Conservation (phyloP, 2,329 filamentous ascomycete species). For the Zymoseptoria pseudotritici region DNA sequence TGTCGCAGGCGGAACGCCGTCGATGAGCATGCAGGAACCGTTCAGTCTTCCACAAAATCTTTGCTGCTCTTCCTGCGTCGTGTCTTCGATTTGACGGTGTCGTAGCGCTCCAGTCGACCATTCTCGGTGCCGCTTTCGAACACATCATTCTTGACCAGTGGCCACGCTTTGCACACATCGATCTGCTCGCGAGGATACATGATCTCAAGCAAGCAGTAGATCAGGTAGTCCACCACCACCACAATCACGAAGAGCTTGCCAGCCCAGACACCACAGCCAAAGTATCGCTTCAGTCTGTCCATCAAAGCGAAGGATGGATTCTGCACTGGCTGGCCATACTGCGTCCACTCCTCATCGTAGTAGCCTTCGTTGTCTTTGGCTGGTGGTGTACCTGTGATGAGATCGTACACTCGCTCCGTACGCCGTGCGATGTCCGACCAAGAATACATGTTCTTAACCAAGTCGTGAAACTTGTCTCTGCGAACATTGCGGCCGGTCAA, state of each 20-base stretch:
- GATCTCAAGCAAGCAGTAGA: conserved; percentile 83
- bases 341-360: conserved; percentile 63
- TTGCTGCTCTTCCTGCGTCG: conserved; percentile 2
- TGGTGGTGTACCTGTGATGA: conserved; percentile 77
- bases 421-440: conserved; percentile 93
- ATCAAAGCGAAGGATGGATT: conserved; percentile 81
- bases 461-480: conserved; percentile 90
- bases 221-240: conserved; percentile 85
- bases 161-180: conserved; percentile 87
- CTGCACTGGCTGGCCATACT: conserved; percentile 47
- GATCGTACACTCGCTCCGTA: conserved; percentile 91
- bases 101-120: conserved; percentile 7
- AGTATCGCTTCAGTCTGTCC: conserved; percentile 90
- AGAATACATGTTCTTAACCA: conserved; percentile 97
- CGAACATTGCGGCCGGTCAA: conserved; percentile 61
- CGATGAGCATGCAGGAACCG: neutral
- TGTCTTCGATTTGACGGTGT: conserved; percentile 10
- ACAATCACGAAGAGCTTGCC: conserved; percentile 95
- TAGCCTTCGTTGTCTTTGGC: conserved; percentile 63
- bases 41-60: neutral
- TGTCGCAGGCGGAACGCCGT: neutral
- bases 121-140: conserved; percentile 2
- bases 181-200: conserved; percentile 78
- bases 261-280: conserved; percentile 96
- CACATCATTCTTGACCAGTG: conserved; percentile 30